phyloP scores from a whole-genome alignment of 257 asterid genomes.

The Nicotiana paniculata region DNA sequence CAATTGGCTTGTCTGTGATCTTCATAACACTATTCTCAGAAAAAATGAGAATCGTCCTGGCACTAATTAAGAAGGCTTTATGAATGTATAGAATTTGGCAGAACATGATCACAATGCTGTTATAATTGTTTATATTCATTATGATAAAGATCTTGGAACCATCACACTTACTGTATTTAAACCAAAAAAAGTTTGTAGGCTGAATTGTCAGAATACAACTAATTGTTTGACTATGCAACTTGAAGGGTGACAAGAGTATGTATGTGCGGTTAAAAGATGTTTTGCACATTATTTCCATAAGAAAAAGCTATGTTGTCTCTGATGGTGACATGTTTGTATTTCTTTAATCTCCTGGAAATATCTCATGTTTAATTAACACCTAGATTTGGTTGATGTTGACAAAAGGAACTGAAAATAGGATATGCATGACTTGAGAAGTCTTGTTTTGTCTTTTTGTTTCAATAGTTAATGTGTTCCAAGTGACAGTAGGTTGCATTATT shows the following conservation, averaged over 20 bases:
- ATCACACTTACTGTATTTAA: background rate
- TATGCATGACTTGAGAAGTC: background rate
- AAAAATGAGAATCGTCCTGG: too few relatives aligned
- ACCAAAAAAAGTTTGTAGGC: background rate
- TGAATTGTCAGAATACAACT: background rate
- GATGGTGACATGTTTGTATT: background rate
- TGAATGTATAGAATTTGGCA: too few relatives aligned
- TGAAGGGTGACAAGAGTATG: background rate
- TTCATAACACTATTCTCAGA: too few relatives aligned
- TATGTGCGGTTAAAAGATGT: background rate
- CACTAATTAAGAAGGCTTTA: too few relatives aligned
- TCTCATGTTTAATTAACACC: background rate
- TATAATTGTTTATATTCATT: background rate
- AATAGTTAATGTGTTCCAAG: background rate
- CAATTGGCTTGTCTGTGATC: background rate
- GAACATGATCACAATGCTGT: background rate
- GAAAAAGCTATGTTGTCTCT: background rate
- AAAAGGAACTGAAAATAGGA: background rate
- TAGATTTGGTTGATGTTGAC: background rate
- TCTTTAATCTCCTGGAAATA: background rate
- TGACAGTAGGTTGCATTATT: background rate
- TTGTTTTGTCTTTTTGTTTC: background rate
- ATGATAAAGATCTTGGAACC: background rate
- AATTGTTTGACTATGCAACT: background rate
- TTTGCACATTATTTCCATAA: background rate